These are phyloP conservation scores for Porphyrellus cyaneotinctus DNA, from an alignment of 768 basidiomycete species.

Conservation along the genomic window DNA sequence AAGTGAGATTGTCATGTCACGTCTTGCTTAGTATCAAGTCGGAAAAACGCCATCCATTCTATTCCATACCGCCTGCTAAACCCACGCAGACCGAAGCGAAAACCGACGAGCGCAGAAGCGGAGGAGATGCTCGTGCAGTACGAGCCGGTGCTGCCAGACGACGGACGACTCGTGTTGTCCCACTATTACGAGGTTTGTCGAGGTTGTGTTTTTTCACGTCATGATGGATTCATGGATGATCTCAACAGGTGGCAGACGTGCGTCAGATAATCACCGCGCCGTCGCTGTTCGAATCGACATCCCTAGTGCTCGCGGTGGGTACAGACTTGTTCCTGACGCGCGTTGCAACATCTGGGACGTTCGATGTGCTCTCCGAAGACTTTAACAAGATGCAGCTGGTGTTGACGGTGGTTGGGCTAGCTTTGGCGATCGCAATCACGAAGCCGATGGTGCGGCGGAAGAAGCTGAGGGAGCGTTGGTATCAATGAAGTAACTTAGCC, in stretches of 20 bases:
- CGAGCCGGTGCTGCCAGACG: slow-evolving; percentile 72
- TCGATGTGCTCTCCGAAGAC: slow-evolving; percentile 85
- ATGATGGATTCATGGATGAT: background rate
- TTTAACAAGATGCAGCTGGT: slow-evolving; percentile 94
- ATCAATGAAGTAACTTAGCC: slow-evolving; percentile 29
- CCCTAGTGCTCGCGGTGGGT: slow-evolving; percentile 81
- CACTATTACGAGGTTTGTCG: slow-evolving; percentile 50
- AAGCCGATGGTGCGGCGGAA: slow-evolving; percentile 78
- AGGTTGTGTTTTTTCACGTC: background rate
- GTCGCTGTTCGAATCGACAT: slow-evolving; percentile 87
- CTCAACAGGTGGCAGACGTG: slow-evolving; percentile 59
- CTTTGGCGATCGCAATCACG: slow-evolving; percentile 70
- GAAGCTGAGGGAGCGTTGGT: slow-evolving; percentile 68
- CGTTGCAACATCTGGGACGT: slow-evolving; percentile 81
- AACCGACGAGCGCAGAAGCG: slow-evolving; percentile 69
- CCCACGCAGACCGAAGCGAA: slow-evolving; percentile 76
- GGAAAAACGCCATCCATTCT: slow-evolving; percentile 66
- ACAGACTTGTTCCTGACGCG: slow-evolving; percentile 88
- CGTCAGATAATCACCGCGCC: slow-evolving; percentile 72
- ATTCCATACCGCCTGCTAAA: slow-evolving; percentile 73
- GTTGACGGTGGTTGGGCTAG: slow-evolving; percentile 70
- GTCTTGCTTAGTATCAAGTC: slow-evolving; percentile 61
- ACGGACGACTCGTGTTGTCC: slow-evolving; percentile 54
- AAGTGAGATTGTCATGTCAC: background rate
- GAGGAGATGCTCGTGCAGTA: slow-evolving; percentile 88